Evolutionary conservation across 2,329 filamentous ascomycete species (phyloP).

Genomic region (Xylariaceae sp.): DNA sequence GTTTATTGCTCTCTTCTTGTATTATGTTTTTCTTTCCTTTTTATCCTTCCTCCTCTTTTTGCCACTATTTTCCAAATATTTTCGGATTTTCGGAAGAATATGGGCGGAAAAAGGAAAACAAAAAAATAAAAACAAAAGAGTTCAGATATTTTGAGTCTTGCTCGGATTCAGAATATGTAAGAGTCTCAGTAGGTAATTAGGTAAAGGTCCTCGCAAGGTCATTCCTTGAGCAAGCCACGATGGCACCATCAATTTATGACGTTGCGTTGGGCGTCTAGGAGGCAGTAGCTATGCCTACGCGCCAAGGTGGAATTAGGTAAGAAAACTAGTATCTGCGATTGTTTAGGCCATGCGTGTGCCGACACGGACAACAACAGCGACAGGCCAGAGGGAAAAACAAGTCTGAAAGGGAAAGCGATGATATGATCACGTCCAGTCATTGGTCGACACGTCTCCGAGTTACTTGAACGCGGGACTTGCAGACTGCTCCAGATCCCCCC

Average conservation of each 20-base stretch:
- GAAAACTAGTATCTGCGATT: constrained; percentile 11
- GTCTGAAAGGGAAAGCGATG: not conserved
- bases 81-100: not conserved
- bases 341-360: constrained; percentile 14
- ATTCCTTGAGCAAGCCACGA: constrained; percentile 10
- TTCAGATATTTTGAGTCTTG: not conserved
- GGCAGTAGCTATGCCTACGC: constrained; percentile 11
- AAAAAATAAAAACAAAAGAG: not conserved
- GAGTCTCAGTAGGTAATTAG: constrained; percentile 1
- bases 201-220: not conserved
- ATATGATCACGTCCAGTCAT: constrained; percentile 9
- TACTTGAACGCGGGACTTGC: not conserved
- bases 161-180: not conserved
- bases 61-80: not conserved
- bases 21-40: not conserved
- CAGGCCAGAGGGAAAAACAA: not conserved
- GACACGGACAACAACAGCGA: constrained; percentile 14
- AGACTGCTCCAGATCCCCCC: constrained; percentile 12
- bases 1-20: not conserved
- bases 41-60: not conserved
- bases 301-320: not conserved
- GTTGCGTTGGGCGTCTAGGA: constrained; percentile 19
- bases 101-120: not conserved
- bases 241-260: constrained; percentile 16
- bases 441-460: constrained; percentile 17